A percentile compares a stretch with the other conserved stretches of the same genome.
These are phyloP conservation scores for Pythium brachiatum DNA, from an alignment of 352 stramenopile species.

Conservation along the genomic window DNA sequence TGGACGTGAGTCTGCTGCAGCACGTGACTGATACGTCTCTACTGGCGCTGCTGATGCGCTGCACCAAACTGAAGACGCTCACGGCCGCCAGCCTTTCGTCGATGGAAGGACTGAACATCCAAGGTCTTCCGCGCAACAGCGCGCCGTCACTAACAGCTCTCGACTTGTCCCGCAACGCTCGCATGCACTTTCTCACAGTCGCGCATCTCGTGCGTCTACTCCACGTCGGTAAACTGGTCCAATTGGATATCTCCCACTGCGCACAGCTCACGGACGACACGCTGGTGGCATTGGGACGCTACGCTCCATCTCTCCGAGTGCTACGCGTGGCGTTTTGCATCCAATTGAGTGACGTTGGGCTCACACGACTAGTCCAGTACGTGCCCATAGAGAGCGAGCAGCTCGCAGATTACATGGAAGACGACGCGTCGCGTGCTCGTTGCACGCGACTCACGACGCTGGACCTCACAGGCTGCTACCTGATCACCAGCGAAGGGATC, in stretches of 20 bases:
- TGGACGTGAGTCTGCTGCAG: constrained; percentile 57
- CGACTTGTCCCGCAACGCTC: constrained; percentile 32
- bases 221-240: constrained; percentile 27
- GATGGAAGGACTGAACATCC: constrained; percentile 56
- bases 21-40: constrained; percentile 59
- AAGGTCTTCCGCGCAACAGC: constrained; percentile 38
- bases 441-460: constrained; percentile 47
- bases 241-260: constrained; percentile 57
- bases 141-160: constrained; percentile 29
- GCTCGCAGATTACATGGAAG: constrained; percentile 27
- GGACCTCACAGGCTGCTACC: constrained; percentile 68
- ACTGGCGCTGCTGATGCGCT: constrained; percentile 55
- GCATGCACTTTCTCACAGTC: constrained; percentile 43
- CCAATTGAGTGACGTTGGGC: constrained; percentile 47
- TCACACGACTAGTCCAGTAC: constrained; percentile 46
- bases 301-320: constrained; percentile 34
- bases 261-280: constrained; percentile 52
- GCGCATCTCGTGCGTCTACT: constrained; percentile 42
- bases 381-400: constrained; percentile 24
- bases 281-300: constrained; percentile 42
- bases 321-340: constrained; percentile 57
- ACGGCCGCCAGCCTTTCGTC: constrained; percentile 31
- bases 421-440: constrained; percentile 22
- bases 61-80: constrained; percentile 26
- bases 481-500: constrained; percentile 51